These are phyloP conservation scores for Sphenostylis stenocarpa DNA, from an alignment of 306 rosid species.

Conservation along the genomic window DNA sequence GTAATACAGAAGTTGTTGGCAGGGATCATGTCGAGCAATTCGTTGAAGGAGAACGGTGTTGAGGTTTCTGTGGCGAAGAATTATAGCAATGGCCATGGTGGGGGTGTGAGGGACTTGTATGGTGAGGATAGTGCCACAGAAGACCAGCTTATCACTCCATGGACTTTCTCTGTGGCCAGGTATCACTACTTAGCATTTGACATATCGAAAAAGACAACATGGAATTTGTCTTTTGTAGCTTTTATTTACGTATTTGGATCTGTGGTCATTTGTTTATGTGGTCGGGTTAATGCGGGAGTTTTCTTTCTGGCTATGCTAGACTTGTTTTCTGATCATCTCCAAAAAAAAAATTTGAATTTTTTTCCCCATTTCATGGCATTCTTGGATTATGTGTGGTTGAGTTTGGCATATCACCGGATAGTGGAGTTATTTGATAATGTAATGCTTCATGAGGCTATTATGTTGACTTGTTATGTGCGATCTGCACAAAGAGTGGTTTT, in stretches of 20 bases:
- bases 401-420: not conserved
- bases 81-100: slow-evolving; percentile 41
- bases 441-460: not conserved
- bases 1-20: slow-evolving; percentile 17
- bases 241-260: slow-evolving; percentile 24
- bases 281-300: not conserved
- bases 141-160: slow-evolving; percentile 87
- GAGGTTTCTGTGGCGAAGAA: slow-evolving; percentile 34
- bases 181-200: slow-evolving; percentile 12
- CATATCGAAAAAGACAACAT: not conserved
- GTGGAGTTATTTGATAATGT: not conserved
- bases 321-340: not conserved
- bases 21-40: slow-evolving; percentile 39
- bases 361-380: not conserved
- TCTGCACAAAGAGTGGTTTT: not conserved
- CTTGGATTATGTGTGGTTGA: not conserved
- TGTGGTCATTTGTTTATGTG: not conserved
- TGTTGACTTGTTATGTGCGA: not conserved
- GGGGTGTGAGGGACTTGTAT: slow-evolving; percentile 62
- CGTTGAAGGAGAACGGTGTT: slow-evolving; percentile 60
- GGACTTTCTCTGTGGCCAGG: slow-evolving; percentile 84
- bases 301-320: not conserved
- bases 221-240: not conserved
- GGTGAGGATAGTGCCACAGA: slow-evolving; percentile 78
- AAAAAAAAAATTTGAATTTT: too few relatives aligned